A percentile compares a stretch with the other conserved stretches of the same genome.
Evolutionary conservation across 2,329 filamentous ascomycete genomes (phyloP).

Genomic region (Phaeophleospora eucalypticola): DNA sequence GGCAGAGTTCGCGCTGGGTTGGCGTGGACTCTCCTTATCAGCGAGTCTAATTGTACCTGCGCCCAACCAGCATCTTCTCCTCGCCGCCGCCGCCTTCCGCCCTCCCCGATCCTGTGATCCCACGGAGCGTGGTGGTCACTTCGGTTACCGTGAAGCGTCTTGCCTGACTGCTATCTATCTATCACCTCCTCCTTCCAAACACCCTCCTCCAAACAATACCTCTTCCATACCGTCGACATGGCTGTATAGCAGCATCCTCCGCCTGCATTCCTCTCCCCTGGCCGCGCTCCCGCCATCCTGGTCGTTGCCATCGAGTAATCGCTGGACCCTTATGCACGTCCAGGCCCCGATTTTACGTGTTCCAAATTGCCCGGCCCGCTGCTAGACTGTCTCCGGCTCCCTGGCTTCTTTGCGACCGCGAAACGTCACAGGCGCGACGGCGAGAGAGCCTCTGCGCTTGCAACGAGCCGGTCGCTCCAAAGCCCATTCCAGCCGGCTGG

Average conservation of each 20-base stretch:
- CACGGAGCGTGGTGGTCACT: no score
- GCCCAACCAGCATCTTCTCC: background rate
- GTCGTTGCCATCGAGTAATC: conserved; percentile 6
- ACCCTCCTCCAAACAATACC: no score
- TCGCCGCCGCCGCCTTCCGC: background rate
- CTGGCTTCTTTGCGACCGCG: background rate
- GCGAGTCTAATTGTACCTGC: background rate
- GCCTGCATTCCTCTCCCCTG: background rate
- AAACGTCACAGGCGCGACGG: conserved; percentile 5
- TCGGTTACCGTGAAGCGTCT: background rate
- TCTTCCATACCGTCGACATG: background rate
- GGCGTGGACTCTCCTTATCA: conserved; percentile 7
- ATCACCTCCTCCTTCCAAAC: no score
- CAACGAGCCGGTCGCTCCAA: background rate
- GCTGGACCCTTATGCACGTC: conserved; percentile 2
- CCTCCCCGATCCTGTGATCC: background rate
- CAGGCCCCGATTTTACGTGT: conserved; percentile 3
- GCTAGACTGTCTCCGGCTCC: background rate
- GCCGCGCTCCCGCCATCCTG: background rate
- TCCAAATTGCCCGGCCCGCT: background rate
- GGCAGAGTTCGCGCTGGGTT: background rate
- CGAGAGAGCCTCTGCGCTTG: conserved; percentile 2
- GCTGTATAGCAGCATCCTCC: background rate
- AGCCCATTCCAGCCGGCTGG: background rate
- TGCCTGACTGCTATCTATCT: background rate